phyloP scores from a whole-genome alignment of 164 flowering plant genomes.

The Annona cherimola region DNA sequence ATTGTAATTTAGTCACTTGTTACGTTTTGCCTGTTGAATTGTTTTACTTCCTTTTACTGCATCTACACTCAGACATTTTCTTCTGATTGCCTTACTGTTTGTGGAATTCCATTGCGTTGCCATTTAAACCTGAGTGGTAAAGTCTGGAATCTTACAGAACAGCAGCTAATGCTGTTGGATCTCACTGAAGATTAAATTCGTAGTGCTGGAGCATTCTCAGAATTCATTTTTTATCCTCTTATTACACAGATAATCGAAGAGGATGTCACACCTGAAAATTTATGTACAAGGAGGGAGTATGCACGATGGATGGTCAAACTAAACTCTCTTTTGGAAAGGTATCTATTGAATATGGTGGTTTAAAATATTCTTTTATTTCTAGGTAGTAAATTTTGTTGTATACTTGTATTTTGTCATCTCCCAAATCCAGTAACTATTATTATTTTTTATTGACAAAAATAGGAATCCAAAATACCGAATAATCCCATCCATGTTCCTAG shows the following conservation, averaged over 20 bases:
- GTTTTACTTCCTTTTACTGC: background rate
- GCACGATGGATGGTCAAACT: conserved; percentile 77
- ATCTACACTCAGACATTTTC: background rate
- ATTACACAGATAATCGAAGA: conserved; percentile 72
- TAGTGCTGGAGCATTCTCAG: conserved; percentile 25
- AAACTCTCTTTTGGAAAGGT: conserved; percentile 73
- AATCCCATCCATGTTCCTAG: conserved; percentile 36
- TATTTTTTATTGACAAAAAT: background rate
- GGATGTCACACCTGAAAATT: conserved; percentile 46
- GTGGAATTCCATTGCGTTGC: background rate
- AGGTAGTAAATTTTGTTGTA: background rate
- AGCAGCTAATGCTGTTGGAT: background rate
- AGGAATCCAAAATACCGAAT: conserved; percentile 61
- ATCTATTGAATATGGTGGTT: conserved; percentile 8
- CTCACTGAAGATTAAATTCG: background rate
- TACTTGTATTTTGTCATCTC: background rate
- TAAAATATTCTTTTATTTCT: conserved; percentile 6
- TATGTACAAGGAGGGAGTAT: conserved; percentile 86
- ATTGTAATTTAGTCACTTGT: background rate
- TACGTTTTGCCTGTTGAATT: background rate
- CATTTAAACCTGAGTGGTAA: background rate
- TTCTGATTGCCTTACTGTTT: background rate
- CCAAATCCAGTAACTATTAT: conserved; percentile 3
- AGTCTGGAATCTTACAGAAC: background rate
- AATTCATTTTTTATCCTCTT: conserved; percentile 31